A percentile compares a stretch with the other conserved stretches of the same genome.
Conservation (phyloP, 371 early-diverging fungal genomes). For the Ordospora colligata region DNA sequence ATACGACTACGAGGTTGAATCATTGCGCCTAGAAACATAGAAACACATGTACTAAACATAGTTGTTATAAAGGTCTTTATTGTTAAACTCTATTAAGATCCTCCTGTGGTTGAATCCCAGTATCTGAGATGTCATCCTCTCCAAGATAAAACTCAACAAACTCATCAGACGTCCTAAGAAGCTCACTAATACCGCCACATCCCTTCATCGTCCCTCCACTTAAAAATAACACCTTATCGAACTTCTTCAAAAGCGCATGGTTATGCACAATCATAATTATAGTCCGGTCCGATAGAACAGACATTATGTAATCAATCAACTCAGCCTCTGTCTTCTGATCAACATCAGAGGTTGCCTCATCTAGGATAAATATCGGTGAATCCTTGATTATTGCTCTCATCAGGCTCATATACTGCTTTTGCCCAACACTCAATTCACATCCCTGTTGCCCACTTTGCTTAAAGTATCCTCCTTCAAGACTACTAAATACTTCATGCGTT, state of each 20-base stretch:
- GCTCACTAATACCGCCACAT: neutral
- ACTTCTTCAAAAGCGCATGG: slow-evolving; percentile 33
- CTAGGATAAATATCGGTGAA: slow-evolving; percentile 72
- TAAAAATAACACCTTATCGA: slow-evolving; percentile 50
- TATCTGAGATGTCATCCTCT: neutral
- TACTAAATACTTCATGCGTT: slow-evolving; percentile 65
- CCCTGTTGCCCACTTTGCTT: slow-evolving; percentile 71
- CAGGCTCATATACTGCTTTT: slow-evolving; percentile 69
- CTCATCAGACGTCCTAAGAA: neutral
- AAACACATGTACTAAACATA: neutral
- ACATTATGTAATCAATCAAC: slow-evolving; percentile 29
- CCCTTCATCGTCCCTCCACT: slow-evolving; percentile 23
- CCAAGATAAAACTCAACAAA: slow-evolving; percentile 10
- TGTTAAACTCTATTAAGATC: neutral
- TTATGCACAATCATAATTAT: slow-evolving; percentile 55
- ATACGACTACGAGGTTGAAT: slow-evolving; percentile 54
- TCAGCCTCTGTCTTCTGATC: slow-evolving; percentile 71
- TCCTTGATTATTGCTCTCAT: slow-evolving; percentile 72
- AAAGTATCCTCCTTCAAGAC: slow-evolving; percentile 65
- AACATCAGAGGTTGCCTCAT: slow-evolving; percentile 86
- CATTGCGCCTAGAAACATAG: slow-evolving; percentile 32
- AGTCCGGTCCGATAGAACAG: slow-evolving; percentile 33
- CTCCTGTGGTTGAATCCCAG: slow-evolving; percentile 2
- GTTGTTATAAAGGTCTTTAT: neutral
- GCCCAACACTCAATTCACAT: slow-evolving; percentile 74